A percentile compares a stretch with the other conserved stretches of the same genome.
These are phyloP conservation scores for Pythium scleroteichum DNA, from an alignment of 352 stramenopile species.

Conservation along the genomic window DNA sequence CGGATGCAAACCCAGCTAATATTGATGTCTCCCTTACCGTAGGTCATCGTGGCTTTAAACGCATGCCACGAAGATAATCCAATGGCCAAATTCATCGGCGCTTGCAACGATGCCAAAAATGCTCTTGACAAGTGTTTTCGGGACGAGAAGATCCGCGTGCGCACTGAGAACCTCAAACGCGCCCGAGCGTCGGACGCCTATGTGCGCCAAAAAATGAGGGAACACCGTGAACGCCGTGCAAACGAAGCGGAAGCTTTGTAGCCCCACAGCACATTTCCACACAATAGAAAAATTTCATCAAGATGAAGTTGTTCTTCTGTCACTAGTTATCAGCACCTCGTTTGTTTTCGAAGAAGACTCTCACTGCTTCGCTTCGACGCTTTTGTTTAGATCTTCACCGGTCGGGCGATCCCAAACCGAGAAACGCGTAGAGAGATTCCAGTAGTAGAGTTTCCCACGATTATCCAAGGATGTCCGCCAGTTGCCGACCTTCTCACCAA, in stretches of 20 bases:
- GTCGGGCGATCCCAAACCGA: conserved; percentile 78
- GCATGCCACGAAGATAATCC: conserved; percentile 78
- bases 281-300: neutral
- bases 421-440: conserved; percentile 83
- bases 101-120: conserved; percentile 71
- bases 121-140: conserved; percentile 81
- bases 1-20: too few species aligned
- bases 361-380: conserved; percentile 27
- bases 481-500: conserved; percentile 83
- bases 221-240: conserved; percentile 52
- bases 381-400: conserved; percentile 56
- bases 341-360: too few species aligned
- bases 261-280: neutral
- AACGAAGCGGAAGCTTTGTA: conserved; percentile 18
- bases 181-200: conserved; percentile 68
- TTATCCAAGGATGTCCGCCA: conserved; percentile 85
- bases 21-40: too few species aligned
- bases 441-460: conserved; percentile 87
- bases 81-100: conserved; percentile 74
- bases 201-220: conserved; percentile 78
- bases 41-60: conserved; percentile 74
- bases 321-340: too few species aligned
- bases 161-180: conserved; percentile 62
- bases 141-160: conserved; percentile 62
- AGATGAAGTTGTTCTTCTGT: too few species aligned